Base-by-base conservation (phyloP, 23 red algal species). In the Gracilaria vermiculophylla region DNA sequence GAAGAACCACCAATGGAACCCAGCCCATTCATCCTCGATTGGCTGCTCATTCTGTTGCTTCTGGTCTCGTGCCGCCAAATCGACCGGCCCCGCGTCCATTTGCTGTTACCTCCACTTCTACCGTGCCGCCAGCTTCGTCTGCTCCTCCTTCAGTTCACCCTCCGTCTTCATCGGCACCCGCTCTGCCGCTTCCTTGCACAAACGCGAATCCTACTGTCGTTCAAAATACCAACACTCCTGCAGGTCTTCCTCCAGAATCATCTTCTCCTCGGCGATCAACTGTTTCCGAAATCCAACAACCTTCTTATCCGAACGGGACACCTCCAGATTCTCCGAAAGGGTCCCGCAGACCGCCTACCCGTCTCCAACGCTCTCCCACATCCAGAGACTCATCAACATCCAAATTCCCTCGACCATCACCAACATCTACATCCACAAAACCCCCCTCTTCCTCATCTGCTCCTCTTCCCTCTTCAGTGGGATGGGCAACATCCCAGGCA, bases 391-490 rank as follows among this genome's bases (percentile, higher is more conserved):
- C 23, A 23, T 25, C 67, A 28, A 16, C 29, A 35, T 5, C 5
- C 67, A 73, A 73, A 32, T 44, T 24, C 40, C 67, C 17, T 10
- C 67, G 67, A 45, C 47, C 67, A 4, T 45, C 67, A 73, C 39
- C 20, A 6, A 13, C 67, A 28, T 73, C 67, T 14, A 47, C 67
- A 8, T 73, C 67, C 5, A 47, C 67, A 40, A 73, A 73, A 14
- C 67, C 67, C 19, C 58, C 17, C 12, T 35, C 76, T 2, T 19
- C 54, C 34, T 37, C 60, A 34, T 61, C 69, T 21, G 41, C 53
- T 76, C 72, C 66, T 11, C 69, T 88, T 36, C 84, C 84, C n/a
- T 88, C 84, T 47, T 61, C 53, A 20, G 69, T 70, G 14, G 84
- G 51, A 39, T 88, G 84, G 84, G 84, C 84, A 0, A 77, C 81